These are phyloP conservation scores for Diplocarpon mali DNA, from an alignment of 2,329 filamentous ascomycete genomes.

Conservation along the genomic window DNA sequence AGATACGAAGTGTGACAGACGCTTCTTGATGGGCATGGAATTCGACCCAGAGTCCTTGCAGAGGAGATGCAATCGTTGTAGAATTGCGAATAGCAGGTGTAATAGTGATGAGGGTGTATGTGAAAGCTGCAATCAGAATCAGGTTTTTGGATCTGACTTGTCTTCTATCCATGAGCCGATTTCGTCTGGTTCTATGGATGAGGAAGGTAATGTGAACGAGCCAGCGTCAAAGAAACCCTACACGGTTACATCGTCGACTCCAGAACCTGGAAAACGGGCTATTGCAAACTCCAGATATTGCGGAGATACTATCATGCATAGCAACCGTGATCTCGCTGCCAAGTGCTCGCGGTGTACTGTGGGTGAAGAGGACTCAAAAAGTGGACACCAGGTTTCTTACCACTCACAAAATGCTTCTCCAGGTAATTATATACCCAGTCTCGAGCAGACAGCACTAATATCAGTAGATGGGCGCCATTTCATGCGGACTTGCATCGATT, in stretches of 20 bases:
- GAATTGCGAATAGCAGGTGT: background rate
- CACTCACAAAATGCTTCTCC: background rate
- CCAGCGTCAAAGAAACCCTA: too few species aligned
- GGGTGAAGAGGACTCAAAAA: too few species aligned
- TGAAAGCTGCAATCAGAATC: background rate
- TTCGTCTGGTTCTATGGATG: too few species aligned
- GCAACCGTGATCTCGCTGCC: too few species aligned
- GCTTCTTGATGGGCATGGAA: background rate
- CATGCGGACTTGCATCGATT: background rate
- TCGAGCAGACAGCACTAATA: background rate
- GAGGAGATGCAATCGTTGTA: background rate
- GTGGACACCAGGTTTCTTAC: background rate
- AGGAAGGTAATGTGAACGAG: too few species aligned
- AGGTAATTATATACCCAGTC: background rate
- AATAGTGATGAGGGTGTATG: background rate
- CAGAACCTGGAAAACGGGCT: too few species aligned
- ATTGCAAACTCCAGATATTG: too few species aligned
- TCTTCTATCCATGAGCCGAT: too few species aligned
- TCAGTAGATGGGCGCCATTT: background rate
- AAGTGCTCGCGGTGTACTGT: too few species aligned
- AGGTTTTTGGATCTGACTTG: too few species aligned
- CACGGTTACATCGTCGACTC: too few species aligned
- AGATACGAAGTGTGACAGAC: background rate
- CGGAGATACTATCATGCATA: too few species aligned
- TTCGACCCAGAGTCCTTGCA: background rate